Percentiles rank a stretch among this genome's conserved stretches.
phyloP scores from a whole-genome alignment of 495 filamentous ascomycete genomes.

The Paragyromitra xinjiangensis region DNA sequence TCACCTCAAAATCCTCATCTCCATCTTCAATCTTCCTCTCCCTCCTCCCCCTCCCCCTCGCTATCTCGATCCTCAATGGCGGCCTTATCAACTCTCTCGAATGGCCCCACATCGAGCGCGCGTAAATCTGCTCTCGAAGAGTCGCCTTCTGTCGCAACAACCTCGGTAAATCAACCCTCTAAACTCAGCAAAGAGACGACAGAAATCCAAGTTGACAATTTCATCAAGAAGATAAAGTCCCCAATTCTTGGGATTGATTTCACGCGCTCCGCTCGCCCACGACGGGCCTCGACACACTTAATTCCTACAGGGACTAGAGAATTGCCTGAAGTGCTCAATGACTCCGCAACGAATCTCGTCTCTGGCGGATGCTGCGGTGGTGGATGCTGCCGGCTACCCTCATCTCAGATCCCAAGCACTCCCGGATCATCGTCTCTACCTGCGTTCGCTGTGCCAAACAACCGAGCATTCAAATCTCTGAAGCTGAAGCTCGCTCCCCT shows the following conservation, averaged over 20 bases:
- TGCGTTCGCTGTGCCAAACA: constrained; percentile 76
- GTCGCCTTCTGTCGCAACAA: background rate
- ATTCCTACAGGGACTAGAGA: constrained; percentile 58
- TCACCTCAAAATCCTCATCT: constrained; percentile 13
- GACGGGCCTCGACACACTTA: constrained; percentile 48
- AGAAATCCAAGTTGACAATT: constrained; percentile 51
- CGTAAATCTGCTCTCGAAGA: constrained; percentile 21
- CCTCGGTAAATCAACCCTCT: constrained; percentile 28
- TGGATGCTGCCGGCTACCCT: constrained; percentile 76
- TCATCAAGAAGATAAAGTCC: constrained; percentile 60
- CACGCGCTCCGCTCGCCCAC: constrained; percentile 61
- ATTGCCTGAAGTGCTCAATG: constrained; percentile 41
- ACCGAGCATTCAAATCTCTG: constrained; percentile 82
- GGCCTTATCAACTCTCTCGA: constrained; percentile 8
- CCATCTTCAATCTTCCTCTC: constrained; percentile 33
- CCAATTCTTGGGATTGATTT: constrained; percentile 58
- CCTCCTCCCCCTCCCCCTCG: background rate
- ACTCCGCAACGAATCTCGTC: constrained; percentile 59
- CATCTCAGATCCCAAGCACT: constrained; percentile 57
- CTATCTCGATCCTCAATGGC: constrained; percentile 35
- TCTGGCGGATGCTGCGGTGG: constrained; percentile 85
- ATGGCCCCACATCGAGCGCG: constrained; percentile 7
- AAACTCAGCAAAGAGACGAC: constrained; percentile 13
- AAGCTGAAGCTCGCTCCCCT: constrained; percentile 78
- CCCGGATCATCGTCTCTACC: constrained; percentile 65